phyloP scores from a whole-genome alignment of 2,329 filamentous ascomycete genomes.

The Triangularia setosa region DNA sequence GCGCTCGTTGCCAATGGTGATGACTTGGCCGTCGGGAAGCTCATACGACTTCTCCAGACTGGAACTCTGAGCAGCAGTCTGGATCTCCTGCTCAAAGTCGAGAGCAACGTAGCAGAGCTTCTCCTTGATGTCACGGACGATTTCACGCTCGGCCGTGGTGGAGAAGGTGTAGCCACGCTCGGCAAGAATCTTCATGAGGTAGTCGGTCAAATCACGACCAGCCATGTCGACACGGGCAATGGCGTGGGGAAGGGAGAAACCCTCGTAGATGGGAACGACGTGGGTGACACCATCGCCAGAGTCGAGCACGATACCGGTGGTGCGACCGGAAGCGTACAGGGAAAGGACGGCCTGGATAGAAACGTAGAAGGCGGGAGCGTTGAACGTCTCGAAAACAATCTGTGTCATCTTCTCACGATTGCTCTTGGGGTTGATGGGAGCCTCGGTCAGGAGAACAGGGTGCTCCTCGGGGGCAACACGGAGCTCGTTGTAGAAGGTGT shows the following conservation, averaged over 20 bases:
- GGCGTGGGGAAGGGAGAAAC: slow-evolving; percentile 99
- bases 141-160: slow-evolving; percentile 99
- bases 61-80: slow-evolving; percentile 98
- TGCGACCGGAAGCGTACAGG: slow-evolving; percentile 99
- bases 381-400: slow-evolving; percentile 99
- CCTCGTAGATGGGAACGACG: slow-evolving; percentile 99
- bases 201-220: slow-evolving; percentile 99
- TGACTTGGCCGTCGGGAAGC: slow-evolving; percentile 98
- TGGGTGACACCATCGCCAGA: slow-evolving; percentile 99
- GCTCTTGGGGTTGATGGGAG: slow-evolving; percentile 99
- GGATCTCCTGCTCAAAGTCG: slow-evolving; percentile 99
- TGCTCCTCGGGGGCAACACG: slow-evolving; percentile 99
- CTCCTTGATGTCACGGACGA: slow-evolving; percentile 99
- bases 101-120: slow-evolving; percentile 99
- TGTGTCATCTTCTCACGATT: slow-evolving; percentile 99
- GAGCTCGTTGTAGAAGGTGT: slow-evolving; percentile 99
- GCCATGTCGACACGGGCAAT: slow-evolving; percentile 99
- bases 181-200: slow-evolving; percentile 99
- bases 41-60: slow-evolving; percentile 99
- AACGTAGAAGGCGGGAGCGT: slow-evolving; percentile 99
- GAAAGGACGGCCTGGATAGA: slow-evolving; percentile 99
- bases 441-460: slow-evolving; percentile 97
- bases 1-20: slow-evolving; percentile 99
- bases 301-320: slow-evolving; percentile 99
- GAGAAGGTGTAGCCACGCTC: slow-evolving; percentile 99